phyloP scores from a whole-genome alignment of 2,329 filamentous ascomycete genomes.

The Pyrenophora tritici-repentis region DNA sequence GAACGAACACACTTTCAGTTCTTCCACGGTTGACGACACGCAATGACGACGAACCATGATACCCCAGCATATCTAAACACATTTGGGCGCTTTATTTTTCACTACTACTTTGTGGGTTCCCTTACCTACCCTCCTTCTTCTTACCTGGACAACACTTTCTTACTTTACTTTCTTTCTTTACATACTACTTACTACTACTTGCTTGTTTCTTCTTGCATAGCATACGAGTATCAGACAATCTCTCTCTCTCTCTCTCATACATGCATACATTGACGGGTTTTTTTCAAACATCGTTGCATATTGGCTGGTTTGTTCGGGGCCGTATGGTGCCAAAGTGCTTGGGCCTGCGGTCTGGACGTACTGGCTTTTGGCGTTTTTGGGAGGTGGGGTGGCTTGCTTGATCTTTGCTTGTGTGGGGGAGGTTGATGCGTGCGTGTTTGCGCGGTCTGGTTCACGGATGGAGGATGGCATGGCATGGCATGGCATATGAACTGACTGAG shows the following conservation, averaged over 20 bases:
- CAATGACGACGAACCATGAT: slow-evolving; percentile 22
- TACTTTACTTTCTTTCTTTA: slow-evolving; percentile 11
- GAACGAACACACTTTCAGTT: slow-evolving; percentile 1
- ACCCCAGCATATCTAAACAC: slow-evolving; percentile 29
- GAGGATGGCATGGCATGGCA: no score
- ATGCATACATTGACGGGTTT: slow-evolving; percentile 14
- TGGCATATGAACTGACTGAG: no score
- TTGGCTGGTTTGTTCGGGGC: slow-evolving; percentile 29
- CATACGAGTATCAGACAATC: slow-evolving; percentile 29
- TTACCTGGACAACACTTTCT: slow-evolving; percentile 6
- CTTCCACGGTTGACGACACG: slow-evolving; percentile 14
- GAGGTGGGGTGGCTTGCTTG: not conserved
- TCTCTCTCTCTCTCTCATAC: no score
- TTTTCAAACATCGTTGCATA: slow-evolving; percentile 27
- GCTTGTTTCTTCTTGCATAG: slow-evolving; percentile 35
- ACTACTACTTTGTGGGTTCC: no score
- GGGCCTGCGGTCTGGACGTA: slow-evolving; percentile 33
- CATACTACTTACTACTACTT: not conserved
- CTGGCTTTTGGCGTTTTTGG: slow-evolving; percentile 27
- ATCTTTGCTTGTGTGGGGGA: no score
- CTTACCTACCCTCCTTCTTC: slow-evolving; percentile 18
- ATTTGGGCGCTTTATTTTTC: slow-evolving; percentile 23
- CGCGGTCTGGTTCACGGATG: no score
- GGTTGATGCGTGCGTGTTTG: no score
- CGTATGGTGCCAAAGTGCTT: slow-evolving; percentile 47